These are phyloP conservation scores for Ustilago trichophora DNA, from an alignment of 1,284 basidiomycete species.

Conservation along the genomic window DNA sequence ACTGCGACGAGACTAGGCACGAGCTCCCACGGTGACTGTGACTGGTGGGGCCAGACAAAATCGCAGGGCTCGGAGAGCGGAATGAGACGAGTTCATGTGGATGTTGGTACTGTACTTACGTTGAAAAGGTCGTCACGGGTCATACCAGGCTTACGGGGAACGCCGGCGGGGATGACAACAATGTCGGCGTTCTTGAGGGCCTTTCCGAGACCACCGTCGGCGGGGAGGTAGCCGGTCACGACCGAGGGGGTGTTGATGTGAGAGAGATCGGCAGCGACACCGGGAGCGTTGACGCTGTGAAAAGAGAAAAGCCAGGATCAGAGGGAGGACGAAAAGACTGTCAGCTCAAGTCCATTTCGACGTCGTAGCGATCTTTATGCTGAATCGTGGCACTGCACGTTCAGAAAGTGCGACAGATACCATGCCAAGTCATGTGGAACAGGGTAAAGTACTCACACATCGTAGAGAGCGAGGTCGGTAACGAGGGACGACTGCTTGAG, in stretches of 20 bases:
- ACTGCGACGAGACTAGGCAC: too few relatives aligned
- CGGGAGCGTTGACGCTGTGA: conserved; percentile 75
- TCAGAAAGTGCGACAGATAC: too few relatives aligned
- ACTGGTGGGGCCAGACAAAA: too few relatives aligned
- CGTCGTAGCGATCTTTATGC: too few relatives aligned
- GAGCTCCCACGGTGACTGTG: too few relatives aligned
- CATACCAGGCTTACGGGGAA: conserved; percentile 83
- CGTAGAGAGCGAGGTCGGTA: conserved; percentile 80
- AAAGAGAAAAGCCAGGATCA: too few relatives aligned
- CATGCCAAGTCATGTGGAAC: too few relatives aligned
- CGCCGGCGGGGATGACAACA: conserved; percentile 95
- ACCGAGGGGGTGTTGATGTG: conserved; percentile 75
- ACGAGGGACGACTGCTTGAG: conserved; percentile 85
- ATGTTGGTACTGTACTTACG: conserved; percentile 72
- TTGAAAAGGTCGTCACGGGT: conserved; percentile 92
- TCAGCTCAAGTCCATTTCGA: too few relatives aligned
- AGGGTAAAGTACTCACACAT: conserved; percentile 97
- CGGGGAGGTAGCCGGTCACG: conserved; percentile 67
- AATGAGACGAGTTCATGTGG: too few relatives aligned
- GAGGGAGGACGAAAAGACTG: too few relatives aligned
- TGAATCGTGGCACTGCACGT: too few relatives aligned
- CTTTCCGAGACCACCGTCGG: conserved; percentile 80
- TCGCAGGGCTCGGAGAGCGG: too few relatives aligned
- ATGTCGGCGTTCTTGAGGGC: conserved; percentile 85
- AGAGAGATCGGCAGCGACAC: conserved; percentile 92